Conservation (phyloP, 2,329 filamentous ascomycete genomes). For the Phialophora expanda region DNA sequence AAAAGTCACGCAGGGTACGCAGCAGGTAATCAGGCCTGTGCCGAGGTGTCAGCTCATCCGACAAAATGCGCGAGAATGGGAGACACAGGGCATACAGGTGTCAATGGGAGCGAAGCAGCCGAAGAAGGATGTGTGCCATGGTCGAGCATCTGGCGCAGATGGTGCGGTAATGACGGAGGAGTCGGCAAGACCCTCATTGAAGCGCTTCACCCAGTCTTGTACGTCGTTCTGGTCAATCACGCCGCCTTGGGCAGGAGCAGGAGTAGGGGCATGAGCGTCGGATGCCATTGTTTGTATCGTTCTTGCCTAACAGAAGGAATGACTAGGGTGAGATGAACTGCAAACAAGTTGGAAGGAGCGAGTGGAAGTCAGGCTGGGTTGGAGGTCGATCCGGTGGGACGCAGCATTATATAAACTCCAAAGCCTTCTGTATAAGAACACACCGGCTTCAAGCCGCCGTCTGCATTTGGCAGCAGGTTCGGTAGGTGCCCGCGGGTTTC, state of each 20-base stretch:
- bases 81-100: constrained; percentile 38
- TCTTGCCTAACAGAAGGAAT: constrained; percentile 16
- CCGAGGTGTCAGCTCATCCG: constrained; percentile 8
- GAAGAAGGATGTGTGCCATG: constrained; percentile 43
- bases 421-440: neutral
- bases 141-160: constrained; percentile 26
- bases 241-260: constrained; percentile 14
- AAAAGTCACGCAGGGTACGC: constrained; percentile 43
- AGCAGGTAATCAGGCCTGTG: constrained; percentile 41
- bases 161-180: constrained; percentile 21
- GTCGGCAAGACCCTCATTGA: constrained; percentile 31
- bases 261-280: neutral
- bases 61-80: neutral
- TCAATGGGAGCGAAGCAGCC: constrained; percentile 43
- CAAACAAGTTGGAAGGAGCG: neutral
- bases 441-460: constrained; percentile 2
- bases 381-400: neutral
- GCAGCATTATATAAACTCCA: constrained; percentile 10
- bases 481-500: neutral
- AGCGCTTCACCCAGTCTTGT: constrained; percentile 29
- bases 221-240: constrained; percentile 27
- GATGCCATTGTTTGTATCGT: constrained; percentile 13
- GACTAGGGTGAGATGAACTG: constrained; percentile 39
- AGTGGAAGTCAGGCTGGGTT: neutral
- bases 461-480: constrained; percentile 2